A percentile compares a stretch with the other conserved stretches of the same genome.
Conservation (phyloP, 2,329 filamentous ascomycete genomes). For the Ascochyta fabae region DNA sequence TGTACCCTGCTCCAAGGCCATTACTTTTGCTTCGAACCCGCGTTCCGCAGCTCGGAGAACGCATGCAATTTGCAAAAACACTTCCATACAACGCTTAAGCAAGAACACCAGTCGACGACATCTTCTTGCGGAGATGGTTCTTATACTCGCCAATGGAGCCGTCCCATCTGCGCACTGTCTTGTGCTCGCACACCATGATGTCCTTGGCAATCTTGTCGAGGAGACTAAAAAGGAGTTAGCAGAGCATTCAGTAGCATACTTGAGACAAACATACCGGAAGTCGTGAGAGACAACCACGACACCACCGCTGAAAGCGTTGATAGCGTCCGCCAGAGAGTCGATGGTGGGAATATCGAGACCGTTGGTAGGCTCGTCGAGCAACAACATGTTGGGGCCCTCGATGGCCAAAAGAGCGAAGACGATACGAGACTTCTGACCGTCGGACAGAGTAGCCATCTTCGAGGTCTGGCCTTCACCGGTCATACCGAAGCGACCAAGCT, state of each 20-base stretch:
- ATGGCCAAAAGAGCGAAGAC: slow-evolving; percentile 97
- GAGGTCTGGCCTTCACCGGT: slow-evolving; percentile 93
- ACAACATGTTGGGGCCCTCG: slow-evolving; percentile 94
- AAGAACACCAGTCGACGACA: slow-evolving; percentile 85
- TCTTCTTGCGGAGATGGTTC: slow-evolving; percentile 99
- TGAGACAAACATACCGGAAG: slow-evolving; percentile 76
- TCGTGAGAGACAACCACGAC: slow-evolving; percentile 98
- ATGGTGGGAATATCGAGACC: slow-evolving; percentile 99
- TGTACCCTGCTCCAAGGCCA: slow-evolving; percentile 39
- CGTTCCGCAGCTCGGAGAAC: slow-evolving; percentile 34
- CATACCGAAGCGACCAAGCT: slow-evolving; percentile 93
- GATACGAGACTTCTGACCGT: slow-evolving; percentile 97
- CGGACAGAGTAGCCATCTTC: slow-evolving; percentile 95
- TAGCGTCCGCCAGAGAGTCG: slow-evolving; percentile 95
- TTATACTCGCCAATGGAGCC: slow-evolving; percentile 94
- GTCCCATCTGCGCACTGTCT: slow-evolving; percentile 88
- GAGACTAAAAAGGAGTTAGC: slow-evolving; percentile 67
- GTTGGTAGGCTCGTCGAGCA: slow-evolving; percentile 99
- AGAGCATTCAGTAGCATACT: neutral
- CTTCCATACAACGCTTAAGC: slow-evolving; percentile 54
- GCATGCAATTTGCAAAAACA: slow-evolving; percentile 35
- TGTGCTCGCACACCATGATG: slow-evolving; percentile 99
- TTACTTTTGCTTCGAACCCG: slow-evolving; percentile 37
- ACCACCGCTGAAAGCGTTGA: slow-evolving; percentile 95
- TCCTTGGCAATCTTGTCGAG: slow-evolving; percentile 99